phyloP scores from a whole-genome alignment of 345 rosid species.

The Eutrema japonicum region DNA sequence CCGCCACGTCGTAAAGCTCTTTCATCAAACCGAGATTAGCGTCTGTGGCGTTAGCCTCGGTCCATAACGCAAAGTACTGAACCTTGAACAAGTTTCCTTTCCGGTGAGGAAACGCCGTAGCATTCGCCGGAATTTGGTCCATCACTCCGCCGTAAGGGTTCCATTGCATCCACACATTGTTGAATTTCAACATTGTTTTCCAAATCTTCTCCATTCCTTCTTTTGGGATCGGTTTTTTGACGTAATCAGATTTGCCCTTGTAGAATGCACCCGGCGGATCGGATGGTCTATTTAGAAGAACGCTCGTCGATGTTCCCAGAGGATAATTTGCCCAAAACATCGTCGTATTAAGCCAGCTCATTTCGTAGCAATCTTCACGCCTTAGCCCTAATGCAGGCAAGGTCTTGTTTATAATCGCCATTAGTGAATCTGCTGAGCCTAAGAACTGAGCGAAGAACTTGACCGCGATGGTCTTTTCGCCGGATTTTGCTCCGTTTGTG shows the following conservation, averaged over 20 bases:
- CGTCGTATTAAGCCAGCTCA: slow-evolving; percentile 45
- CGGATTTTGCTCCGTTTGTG: background rate
- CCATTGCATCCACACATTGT: slow-evolving; percentile 36
- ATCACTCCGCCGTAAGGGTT: slow-evolving; percentile 60
- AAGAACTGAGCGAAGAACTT: slow-evolving; percentile 43
- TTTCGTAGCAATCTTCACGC: slow-evolving; percentile 45
- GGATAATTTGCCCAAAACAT: slow-evolving; percentile 31
- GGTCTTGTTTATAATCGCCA: slow-evolving; percentile 19
- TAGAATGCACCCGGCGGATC: slow-evolving; percentile 1
- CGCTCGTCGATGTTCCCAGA: slow-evolving; percentile 24
- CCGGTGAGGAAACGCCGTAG: slow-evolving; percentile 56
- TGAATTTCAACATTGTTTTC: slow-evolving; percentile 41
- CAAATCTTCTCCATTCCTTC: slow-evolving; percentile 38
- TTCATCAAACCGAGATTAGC: slow-evolving; percentile 37
- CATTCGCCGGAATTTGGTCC: slow-evolving; percentile 44
- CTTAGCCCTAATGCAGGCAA: slow-evolving; percentile 48
- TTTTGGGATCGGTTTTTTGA: slow-evolving; percentile 37
- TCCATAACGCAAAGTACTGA: slow-evolving; percentile 44
- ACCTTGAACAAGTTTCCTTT: slow-evolving; percentile 49
- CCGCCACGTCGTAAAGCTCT: slow-evolving; percentile 40
- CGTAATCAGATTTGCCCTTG: slow-evolving; percentile 51
- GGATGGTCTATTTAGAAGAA: slow-evolving; percentile 34
- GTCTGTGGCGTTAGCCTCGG: background rate
- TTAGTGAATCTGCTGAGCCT: slow-evolving; percentile 30
- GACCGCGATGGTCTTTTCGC: slow-evolving; percentile 37